Evolutionary conservation across 306 rosid species (phyloP).

Genomic region (Pterocarpus santalinus): DNA sequence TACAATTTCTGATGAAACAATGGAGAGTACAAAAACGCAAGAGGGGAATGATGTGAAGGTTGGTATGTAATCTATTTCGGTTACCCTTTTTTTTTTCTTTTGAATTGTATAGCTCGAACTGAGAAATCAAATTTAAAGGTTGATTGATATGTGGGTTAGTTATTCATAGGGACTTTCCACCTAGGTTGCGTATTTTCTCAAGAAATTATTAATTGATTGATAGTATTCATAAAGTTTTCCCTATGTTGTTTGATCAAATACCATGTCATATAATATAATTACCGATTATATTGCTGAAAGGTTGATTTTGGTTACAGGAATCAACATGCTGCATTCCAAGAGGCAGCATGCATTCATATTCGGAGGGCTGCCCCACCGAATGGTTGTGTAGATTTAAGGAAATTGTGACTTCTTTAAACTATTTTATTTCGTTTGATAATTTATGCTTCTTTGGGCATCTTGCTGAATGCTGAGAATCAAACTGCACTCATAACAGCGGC

Average conservation of each 20-base stretch:
- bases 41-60: constrained; percentile 55
- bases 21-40: constrained; percentile 51
- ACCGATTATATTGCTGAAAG: constrained; percentile 40
- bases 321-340: constrained; percentile 17
- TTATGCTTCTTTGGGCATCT: constrained; percentile 17
- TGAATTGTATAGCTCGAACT: not conserved
- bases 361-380: not conserved
- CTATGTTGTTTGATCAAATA: too few species aligned
- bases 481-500: not conserved
- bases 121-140: constrained; percentile 1
- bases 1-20: constrained; percentile 42
- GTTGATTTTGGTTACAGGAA: constrained; percentile 45
- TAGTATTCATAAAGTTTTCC: constrained; percentile 3
- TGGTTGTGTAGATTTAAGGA: constrained; percentile 4
- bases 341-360: constrained; percentile 18
- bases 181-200: constrained; percentile 5
- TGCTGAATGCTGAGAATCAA: constrained; percentile 7
- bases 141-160: not conserved
- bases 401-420: constrained; percentile 5
- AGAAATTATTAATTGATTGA: constrained; percentile 3
- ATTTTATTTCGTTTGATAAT: constrained; percentile 28
- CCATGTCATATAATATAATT: not conserved
- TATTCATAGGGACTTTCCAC: not conserved
- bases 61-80: constrained; percentile 37
- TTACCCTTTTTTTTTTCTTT: constrained; percentile 15